Base-by-base conservation (phyloP, 2,329 filamentous ascomycete genomes). In the Monosporascus sp. region DNA sequence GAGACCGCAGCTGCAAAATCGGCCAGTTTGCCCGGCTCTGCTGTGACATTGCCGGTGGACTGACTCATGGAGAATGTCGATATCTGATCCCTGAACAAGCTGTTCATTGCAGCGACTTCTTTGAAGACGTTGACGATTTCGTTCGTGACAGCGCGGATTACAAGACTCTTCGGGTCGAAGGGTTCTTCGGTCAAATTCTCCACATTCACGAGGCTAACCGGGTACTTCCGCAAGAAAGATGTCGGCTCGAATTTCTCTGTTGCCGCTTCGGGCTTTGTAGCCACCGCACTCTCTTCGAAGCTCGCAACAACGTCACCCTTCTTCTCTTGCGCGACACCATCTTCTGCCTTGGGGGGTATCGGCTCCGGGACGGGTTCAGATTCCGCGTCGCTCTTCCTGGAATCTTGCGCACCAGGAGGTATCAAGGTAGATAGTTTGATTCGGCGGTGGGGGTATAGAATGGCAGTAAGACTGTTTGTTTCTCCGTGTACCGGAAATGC, bases 61-160 rank as follows among this genome's bases (percentile, higher is more conserved):
- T 96, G 91, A 64, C 91, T 95, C 79, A 96, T 95, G 31, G 91
- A 93, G 68, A 97, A 99, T 1, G 93, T 96, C 1, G 92, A 96
- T 52, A 99, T 96, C 68, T 99, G 94, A 66, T 99, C 94, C 54
- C 93, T 85, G 79, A 99, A 99, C 20, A 99, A 80, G 55, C 89
- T 91, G 74, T 97, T 99, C 73, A 97, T 84, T 45, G 86, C 88
- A 9, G 93, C 93, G 51, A 99, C 91, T 69, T 97, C 92, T 74
- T 97, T 97, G 79, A 97, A 97, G 1, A 96, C 94, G 69, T 97
- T 97, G 68, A 99, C 91, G 57, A 99, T 97, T 74, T 99, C 95
- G 66, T 93, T 96, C 49, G 93, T 94, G 46, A 99, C 85, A 14
- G 94, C 94, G 52, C 91, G 87, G 56, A 97, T 91, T 36, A 94